Evolutionary conservation across 2,329 filamentous ascomycete species (phyloP), one percentile per base, ranked within the genome.

Genomic region (Penicillium sp.): DNA sequence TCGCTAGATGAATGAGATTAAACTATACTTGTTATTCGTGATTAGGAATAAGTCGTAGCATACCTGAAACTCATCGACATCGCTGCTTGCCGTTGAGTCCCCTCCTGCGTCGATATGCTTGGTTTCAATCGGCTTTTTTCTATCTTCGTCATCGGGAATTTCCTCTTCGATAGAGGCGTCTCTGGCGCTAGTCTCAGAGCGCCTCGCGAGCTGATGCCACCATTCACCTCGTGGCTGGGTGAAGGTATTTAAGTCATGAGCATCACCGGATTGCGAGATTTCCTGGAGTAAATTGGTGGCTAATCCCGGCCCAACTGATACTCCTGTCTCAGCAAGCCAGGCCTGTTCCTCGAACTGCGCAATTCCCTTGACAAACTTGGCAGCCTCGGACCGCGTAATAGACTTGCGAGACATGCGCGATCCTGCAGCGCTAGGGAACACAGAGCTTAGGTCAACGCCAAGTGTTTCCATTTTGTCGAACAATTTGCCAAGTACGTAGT

Each of bases 401-500:
- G 69, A 67, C 58, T 77, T 80, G 46, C 76, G 74, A 36, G 73
- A 72, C 25, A 70, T 62, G 49, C 78, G 81, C 49, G 77, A 60
- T 17, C 78, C 77, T 28, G 77, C 74, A 19, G 78, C 76, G 22
- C 78, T 78, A 5, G 84, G 84, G 63, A 87, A 87, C 2, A 85
- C 77, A 11, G 77, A 76, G 16, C 78, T 78, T 6, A 86, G 67
- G 61, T 85, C 83, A 44, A 83, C 73, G 5, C 81, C 80, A 38
- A 81, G 77, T 1, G 75, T 73, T 61, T 85, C 83, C 46, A 85
- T 76, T 57, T 82, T 81, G 63, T 87, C 84, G 26, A 84, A 75
- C 22, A 87, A 70, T 53, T 81, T 84, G 8, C 73, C 74, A 48
- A 87, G 80, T 17, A 82, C 77, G 66, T 78, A 82, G 63, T 87